Percentiles rank a stretch among this genome's conserved stretches.
phyloP scores from a whole-genome alignment of 805 yeast species.

The Wickerhamomyces strasburgensis region DNA sequence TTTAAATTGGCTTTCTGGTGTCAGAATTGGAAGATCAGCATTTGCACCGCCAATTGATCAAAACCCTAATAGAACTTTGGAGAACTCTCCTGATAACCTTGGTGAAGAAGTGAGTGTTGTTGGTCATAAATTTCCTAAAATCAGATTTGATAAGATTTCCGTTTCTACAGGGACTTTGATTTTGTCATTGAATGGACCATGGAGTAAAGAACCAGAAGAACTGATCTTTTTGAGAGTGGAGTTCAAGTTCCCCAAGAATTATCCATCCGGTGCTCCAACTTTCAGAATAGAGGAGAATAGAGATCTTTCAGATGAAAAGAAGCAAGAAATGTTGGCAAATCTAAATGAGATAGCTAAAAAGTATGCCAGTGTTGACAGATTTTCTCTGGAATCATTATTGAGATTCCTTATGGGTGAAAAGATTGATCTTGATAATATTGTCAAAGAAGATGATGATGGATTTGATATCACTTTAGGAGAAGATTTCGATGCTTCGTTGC shows the following conservation, averaged over 20 bases:
- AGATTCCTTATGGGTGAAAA: constrained; percentile 79
- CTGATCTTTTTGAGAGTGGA: constrained; percentile 63
- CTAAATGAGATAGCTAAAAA: constrained; percentile 52
- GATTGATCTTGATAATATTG: constrained; percentile 38
- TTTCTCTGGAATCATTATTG: constrained; percentile 77
- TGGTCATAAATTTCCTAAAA: constrained; percentile 84
- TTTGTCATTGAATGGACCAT: constrained; percentile 76
- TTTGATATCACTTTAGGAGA: constrained; percentile 30
- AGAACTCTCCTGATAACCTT: constrained; percentile 51
- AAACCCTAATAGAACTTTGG: constrained; percentile 32
- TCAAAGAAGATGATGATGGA: constrained; percentile 33
- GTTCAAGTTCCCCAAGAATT: constrained; percentile 64
- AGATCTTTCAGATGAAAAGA: constrained; percentile 48
- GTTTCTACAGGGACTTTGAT: constrained; percentile 80
- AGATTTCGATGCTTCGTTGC: constrained; percentile 29
- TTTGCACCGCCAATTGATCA: constrained; percentile 24
- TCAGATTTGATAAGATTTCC: constrained; percentile 80
- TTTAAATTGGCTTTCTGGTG: constrained; percentile 91
- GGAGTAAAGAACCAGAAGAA: constrained; percentile 41
- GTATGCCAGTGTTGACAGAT: constrained; percentile 52
- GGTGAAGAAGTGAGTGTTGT: constrained; percentile 90
- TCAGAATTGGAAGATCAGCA: constrained; percentile 45
- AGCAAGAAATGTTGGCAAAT: constrained; percentile 44
- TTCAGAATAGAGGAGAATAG: constrained; percentile 77
- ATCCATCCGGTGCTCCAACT: constrained; percentile 60